These are phyloP conservation scores for Zhuliangozyma blackwelliae DNA, from an alignment of 1,139 yeast genomes.

Conservation along the genomic window DNA sequence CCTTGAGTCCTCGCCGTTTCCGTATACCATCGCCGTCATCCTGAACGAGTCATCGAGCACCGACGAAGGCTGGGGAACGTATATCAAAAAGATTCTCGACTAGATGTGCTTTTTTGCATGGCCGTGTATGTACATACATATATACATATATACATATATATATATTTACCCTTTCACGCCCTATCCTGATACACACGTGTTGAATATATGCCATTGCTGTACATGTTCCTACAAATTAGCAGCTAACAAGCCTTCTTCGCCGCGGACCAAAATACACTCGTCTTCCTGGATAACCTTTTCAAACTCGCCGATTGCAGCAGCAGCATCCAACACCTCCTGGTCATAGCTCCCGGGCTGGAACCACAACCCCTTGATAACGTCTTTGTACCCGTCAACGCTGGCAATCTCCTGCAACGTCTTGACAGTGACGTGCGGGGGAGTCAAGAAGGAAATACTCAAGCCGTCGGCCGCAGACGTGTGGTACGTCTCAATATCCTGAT, in stretches of 20 bases:
- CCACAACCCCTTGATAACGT: conserved; percentile 60
- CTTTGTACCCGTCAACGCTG: conserved; percentile 23
- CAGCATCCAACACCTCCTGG: conserved; percentile 43
- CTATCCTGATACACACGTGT: no score
- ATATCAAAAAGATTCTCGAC: conserved; percentile 44
- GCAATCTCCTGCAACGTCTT: conserved; percentile 42
- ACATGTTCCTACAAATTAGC: conserved; percentile 19
- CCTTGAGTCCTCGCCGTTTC: conserved; percentile 64
- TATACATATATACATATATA: conserved; percentile 3
- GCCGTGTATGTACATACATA: background rate
- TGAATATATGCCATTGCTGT: no score
- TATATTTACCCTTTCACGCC: no score
- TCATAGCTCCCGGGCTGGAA: conserved; percentile 80
- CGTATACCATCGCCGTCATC: conserved; percentile 35
- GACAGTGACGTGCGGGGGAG: conserved; percentile 64
- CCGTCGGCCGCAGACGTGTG: conserved; percentile 34
- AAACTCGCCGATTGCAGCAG: conserved; percentile 33
- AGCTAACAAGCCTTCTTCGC: conserved; percentile 49
- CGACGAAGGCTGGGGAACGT: conserved; percentile 46
- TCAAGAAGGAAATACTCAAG: conserved; percentile 58
- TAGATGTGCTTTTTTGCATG: conserved; percentile 7
- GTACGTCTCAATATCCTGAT: conserved; percentile 24
- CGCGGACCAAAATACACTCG: conserved; percentile 67
- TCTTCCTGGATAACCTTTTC: conserved; percentile 54
- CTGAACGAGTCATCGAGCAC: background rate